Evolutionary conservation across 75 land plant genomes (phyloP).

Genomic region (Cupressus sempervirens): DNA sequence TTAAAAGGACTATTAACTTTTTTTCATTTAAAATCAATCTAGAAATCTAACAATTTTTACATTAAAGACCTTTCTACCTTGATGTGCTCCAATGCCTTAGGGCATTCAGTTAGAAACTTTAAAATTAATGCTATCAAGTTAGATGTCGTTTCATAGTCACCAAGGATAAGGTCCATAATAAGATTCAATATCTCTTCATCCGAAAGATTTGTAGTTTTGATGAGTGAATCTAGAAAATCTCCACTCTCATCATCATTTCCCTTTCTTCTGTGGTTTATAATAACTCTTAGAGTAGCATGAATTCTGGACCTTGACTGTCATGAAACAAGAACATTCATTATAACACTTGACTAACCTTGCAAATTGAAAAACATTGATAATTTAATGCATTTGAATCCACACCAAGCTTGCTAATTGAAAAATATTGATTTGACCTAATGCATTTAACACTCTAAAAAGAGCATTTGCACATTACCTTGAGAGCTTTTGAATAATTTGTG

Average conservation of each 20-base stretch:
- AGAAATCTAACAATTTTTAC: not conserved
- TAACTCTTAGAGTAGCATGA: slow-evolving; percentile 23
- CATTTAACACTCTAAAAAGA: not conserved
- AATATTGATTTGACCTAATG: not conserved
- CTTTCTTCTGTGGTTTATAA: slow-evolving; percentile 28
- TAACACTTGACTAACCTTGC: not conserved
- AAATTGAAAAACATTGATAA: not conserved
- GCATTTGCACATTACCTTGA: slow-evolving; percentile 3
- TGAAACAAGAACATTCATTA: not conserved
- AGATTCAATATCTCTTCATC: slow-evolving; percentile 47
- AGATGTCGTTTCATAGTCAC: slow-evolving; percentile 56
- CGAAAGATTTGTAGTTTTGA: slow-evolving; percentile 17
- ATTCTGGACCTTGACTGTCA: slow-evolving; percentile 49
- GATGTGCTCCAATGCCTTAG: slow-evolving; percentile 27
- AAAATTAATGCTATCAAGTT: slow-evolving; percentile 30
- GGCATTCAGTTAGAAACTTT: slow-evolving; percentile 34
- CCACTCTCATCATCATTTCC: not conserved
- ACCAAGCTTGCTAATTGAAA: not conserved
- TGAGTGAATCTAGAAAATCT: slow-evolving; percentile 49
- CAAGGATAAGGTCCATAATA: slow-evolving; percentile 45
- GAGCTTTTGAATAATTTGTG: slow-evolving; percentile 19
- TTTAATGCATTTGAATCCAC: not conserved
- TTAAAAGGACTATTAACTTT: too few relatives aligned
- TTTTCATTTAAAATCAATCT: too few relatives aligned
- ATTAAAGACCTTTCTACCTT: slow-evolving; percentile 20